Evolutionary conservation across 2,329 filamentous ascomycete species (phyloP), one percentile per base, ranked within the genome.

Genomic region (Chaetomium sp.): DNA sequence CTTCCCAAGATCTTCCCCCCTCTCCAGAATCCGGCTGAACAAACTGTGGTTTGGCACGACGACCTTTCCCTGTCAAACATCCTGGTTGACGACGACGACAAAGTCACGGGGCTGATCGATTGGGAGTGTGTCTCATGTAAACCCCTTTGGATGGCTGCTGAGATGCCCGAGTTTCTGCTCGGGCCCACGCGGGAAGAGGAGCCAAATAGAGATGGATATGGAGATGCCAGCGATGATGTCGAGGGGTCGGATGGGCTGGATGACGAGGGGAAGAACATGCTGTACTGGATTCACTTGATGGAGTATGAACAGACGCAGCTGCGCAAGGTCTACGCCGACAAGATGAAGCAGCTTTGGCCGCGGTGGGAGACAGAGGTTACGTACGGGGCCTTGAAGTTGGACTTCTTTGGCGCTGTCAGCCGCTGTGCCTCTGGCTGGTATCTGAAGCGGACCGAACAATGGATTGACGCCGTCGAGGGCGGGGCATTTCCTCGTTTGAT

Each of bases 41-140:
- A 54, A 16, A 77, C 73, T 4, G 68, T 74, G 0, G 66, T 80
- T 2, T 75, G 68, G 35, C 77, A 78, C 58, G 77, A 81, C 58
- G 77, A 80, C 54, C 70, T 81, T 1, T 72, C 69, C 0, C 60
- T 73, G 13, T 2, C 25, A 8, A 81, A 81, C 60, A 77, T 81
- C 8, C 68, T 80, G 10, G 72, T 80, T 1, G 38, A 57, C 55
- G 55, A 57, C 23, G 55, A 57, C 35, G 55, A 16, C 23, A 47
- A 57, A 21, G 25, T 57, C 35, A 57, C 35, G 16, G 55, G 23
- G 21, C 12, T 57, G 7, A 45, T 57, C 7, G 55, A 47, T 6
- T 57, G 55, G 55, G 55, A 57, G 19, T 57, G 55, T 8, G 55
- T 57, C 12, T 57, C 55, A 6, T 45, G 35, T 23, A 9, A 45